Evolutionary conservation across 129 eudicot genomes (phyloP).

Genomic region (Kitagawia praeruptora): DNA sequence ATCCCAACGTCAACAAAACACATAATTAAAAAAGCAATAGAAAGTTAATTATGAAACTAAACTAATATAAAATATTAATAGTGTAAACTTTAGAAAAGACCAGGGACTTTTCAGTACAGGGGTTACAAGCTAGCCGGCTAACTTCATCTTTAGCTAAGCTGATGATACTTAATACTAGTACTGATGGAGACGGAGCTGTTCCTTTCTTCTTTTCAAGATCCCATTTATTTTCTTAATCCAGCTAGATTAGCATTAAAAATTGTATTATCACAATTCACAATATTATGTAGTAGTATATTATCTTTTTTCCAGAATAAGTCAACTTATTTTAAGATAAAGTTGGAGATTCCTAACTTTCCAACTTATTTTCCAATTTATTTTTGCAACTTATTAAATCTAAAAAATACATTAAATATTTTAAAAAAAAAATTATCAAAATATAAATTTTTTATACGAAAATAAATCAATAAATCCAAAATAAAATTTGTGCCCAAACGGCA

Average conservation of each 20-base stretch:
- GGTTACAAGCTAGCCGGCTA: background rate
- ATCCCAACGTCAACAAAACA: background rate
- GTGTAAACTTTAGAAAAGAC: background rate
- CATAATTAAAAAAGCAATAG: background rate
- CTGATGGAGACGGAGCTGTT: conserved; percentile 9
- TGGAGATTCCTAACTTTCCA: no score
- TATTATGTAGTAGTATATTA: no score
- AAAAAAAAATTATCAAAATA: no score
- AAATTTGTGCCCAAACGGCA: no score
- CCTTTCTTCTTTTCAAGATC: conserved; percentile 11
- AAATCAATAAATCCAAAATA: no score
- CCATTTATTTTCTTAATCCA: conserved; percentile 6
- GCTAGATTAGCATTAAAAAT: background rate
- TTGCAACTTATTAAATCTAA: no score
- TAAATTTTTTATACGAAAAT: no score
- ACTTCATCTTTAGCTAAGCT: conserved; percentile 6
- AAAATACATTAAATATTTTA: no score
- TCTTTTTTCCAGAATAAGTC: no score
- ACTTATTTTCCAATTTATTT: no score
- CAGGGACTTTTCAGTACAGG: background rate
- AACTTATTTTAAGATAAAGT: no score
- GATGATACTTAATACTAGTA: background rate
- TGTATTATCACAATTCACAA: no score
- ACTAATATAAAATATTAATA: background rate
- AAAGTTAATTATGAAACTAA: background rate